Base-by-base conservation (phyloP, 176 grass and related monocot species). In the Eremochloa ophiuroides region DNA sequence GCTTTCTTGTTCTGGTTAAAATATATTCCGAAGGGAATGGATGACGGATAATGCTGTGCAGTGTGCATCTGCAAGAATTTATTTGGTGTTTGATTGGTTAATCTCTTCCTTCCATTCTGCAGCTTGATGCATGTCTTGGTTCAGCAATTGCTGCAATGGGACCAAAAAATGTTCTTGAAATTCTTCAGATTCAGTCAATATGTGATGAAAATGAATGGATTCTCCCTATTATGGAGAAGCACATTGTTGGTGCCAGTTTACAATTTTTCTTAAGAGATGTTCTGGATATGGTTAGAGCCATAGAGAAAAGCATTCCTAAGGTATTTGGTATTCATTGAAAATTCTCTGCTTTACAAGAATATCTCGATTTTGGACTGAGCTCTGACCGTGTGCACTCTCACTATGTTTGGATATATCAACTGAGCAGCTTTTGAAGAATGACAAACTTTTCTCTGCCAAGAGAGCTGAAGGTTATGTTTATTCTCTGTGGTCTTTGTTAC, bases 401-500 rank as follows among this genome's bases (percentile, higher is more conserved):
- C 72, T 71, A 40, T 65, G 26, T 70, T 41, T 26, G 62, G 25
- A 79, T 55, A 48, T 79, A 38, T 92, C 30, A 73, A 82, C 80
- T 69, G 23, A 71, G 80, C 88, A 98, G 95, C 86, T 95, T 78
- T 80, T 93, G 48, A 93, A 86, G 77, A 87, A 84, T 14, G 87
- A 85, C 80, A 87, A 87, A 43, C 86, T 93, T 76, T 95, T 86
- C 83, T 99, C 93, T 2, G 90, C 91, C 63, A 95, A 93, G 80
- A 95, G 91, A 83, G 80, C 91, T 46, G 90, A 95, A 91, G 93
- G 96, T 74, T 91, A 93, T 51, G 80, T 93, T 56, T 95, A 91
- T 85, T 93, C 93, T 74, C 87, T 99, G 44, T 95, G 96, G 96
- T 86, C 93, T 44, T 89, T 99, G 85, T 91, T 99, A 38, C 88